Percentiles rank a stretch among this genome's conserved stretches.
These are phyloP conservation scores for Globisporangium solare DNA, from an alignment of 352 stramenopile genomes.

Conservation along the genomic window DNA sequence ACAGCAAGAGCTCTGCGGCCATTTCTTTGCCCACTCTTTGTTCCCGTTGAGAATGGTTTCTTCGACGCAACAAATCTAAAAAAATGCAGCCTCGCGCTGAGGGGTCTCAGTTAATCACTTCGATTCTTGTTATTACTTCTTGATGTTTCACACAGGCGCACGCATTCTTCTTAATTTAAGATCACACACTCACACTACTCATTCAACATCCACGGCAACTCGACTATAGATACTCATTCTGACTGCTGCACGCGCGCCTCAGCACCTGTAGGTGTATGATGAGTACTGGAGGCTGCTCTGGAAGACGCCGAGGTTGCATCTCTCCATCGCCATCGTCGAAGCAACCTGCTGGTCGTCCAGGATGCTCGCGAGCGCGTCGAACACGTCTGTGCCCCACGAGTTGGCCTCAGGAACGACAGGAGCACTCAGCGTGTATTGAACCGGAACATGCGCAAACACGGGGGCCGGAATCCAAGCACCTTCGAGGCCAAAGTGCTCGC, in stretches of 20 bases:
- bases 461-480: neutral
- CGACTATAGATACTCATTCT: no score
- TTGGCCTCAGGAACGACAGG: neutral
- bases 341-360: constrained; percentile 2
- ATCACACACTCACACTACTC: no score
- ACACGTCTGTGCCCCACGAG: constrained; percentile 8
- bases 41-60: no score
- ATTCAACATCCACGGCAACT: neutral
- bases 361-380: constrained; percentile 8
- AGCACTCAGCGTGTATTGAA: neutral
- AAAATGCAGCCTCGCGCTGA: no score
- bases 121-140: no score
- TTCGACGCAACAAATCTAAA: no score
- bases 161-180: no score
- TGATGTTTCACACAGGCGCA: no score
- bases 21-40: no score
- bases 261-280: constrained; percentile 5
- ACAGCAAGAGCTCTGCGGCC: no score
- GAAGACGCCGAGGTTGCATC: constrained; percentile 8
- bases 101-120: no score
- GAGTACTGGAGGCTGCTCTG: constrained; percentile 8
- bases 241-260: neutral
- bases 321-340: constrained; percentile 4
- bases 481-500: constrained; percentile 8
- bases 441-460: no score